Evolutionary conservation across 495 filamentous ascomycete genomes (phyloP).

Genomic region (Penicillium canescens): DNA sequence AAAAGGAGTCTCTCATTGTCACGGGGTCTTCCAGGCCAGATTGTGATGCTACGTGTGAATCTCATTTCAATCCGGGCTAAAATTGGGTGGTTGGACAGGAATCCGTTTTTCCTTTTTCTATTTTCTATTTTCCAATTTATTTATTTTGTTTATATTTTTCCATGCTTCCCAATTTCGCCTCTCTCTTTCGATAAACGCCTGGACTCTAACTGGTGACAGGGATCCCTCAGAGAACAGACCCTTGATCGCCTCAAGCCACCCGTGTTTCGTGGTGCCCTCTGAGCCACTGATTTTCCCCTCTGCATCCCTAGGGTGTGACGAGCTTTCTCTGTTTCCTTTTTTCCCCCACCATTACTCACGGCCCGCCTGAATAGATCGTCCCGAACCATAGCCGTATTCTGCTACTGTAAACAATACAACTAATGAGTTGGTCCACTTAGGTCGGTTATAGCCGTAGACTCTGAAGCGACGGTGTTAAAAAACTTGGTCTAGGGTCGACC

Average conservation of each 20-base stretch:
- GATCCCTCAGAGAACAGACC: constrained; percentile 32
- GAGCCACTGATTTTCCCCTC: constrained; percentile 32
- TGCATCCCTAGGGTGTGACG: constrained; percentile 35
- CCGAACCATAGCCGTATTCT: constrained; percentile 5
- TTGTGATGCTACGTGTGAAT: constrained; percentile 13
- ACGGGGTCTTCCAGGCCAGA: constrained; percentile 4
- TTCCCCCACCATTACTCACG: constrained; percentile 24
- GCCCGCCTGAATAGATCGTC: constrained; percentile 19
- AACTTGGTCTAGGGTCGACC: not conserved
- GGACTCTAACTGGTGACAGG: constrained; percentile 12
- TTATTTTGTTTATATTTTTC: not conserved
- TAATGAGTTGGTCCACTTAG: not conserved
- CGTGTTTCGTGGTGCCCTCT: constrained; percentile 43
- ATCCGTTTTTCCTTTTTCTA: not conserved
- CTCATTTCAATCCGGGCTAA: constrained; percentile 8
- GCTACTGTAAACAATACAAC: too few relatives aligned
- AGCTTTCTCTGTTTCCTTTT: constrained; percentile 19
- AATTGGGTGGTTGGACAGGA: constrained; percentile 3
- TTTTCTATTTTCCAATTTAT: not conserved
- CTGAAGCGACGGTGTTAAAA: not conserved
- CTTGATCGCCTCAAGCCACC: constrained; percentile 34
- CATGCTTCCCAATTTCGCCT: not conserved
- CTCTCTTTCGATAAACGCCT: constrained; percentile 1
- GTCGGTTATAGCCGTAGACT: constrained; percentile 13
- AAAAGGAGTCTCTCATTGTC: constrained; percentile 2